Percentiles rank a stretch among this genome's conserved stretches.
Conservation (phyloP, 1,139 yeast genomes). For the Blastobotrys indianensis region DNA sequence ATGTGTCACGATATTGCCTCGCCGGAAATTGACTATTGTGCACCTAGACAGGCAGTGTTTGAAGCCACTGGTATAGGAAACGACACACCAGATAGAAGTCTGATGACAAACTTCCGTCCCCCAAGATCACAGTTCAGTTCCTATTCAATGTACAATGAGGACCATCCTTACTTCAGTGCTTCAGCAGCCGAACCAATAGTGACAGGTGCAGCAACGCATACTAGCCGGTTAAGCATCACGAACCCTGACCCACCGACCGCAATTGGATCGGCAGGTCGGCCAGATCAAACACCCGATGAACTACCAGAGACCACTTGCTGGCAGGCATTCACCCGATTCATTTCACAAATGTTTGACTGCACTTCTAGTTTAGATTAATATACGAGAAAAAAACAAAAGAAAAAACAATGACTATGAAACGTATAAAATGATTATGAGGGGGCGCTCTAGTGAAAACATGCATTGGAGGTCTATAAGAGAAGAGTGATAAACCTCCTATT, state of each 20-base stretch:
- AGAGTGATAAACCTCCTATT: slow-evolving; percentile 39
- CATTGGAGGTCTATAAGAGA: background rate
- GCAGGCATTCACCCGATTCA: background rate
- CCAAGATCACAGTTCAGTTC: slow-evolving; percentile 7
- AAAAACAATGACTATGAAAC: background rate
- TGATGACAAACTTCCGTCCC: slow-evolving; percentile 1
- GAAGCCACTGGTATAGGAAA: slow-evolving; percentile 6
- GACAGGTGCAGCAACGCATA: slow-evolving; percentile 1
- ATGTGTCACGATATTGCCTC: slow-evolving; percentile 5
- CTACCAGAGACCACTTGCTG: slow-evolving; percentile 2
- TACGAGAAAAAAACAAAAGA: background rate
- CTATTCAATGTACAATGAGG: slow-evolving; percentile 1
- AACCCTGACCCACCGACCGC: slow-evolving; percentile 8
- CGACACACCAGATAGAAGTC: background rate
- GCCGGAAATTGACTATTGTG: slow-evolving; percentile 15
- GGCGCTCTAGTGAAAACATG: background rate
- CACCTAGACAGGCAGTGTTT: slow-evolving; percentile 17
- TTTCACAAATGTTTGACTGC: background rate
- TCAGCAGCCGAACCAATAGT: slow-evolving; percentile 7
- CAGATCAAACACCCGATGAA: slow-evolving; percentile 9
- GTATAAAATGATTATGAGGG: background rate
- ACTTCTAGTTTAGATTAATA: background rate
- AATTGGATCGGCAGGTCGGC: background rate
- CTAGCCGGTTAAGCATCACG: slow-evolving; percentile 2
- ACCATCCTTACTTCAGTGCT: slow-evolving; percentile 13